Percentiles rank a stretch among this genome's conserved stretches.
phyloP scores from a whole-genome alignment of 441 rosid genomes.

The Gossypium davidsonii region DNA sequence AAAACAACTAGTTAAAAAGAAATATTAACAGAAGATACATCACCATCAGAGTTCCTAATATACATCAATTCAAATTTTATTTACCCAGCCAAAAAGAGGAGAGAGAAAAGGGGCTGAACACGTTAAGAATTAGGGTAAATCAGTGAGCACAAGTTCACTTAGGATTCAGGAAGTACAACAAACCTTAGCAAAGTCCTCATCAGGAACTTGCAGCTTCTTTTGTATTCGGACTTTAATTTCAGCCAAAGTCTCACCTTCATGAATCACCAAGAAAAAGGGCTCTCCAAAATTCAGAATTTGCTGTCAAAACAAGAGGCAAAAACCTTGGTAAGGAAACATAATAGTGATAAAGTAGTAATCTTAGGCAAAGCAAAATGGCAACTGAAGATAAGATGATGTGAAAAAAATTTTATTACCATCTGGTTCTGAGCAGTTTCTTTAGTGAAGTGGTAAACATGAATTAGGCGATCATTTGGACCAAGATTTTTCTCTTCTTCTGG shows the following conservation, averaged over 20 bases:
- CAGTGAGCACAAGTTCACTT: background rate
- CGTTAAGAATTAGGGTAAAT: background rate
- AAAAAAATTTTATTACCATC: conserved; percentile 20
- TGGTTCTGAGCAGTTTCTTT: conserved; percentile 67
- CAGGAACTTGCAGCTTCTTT: conserved; percentile 44
- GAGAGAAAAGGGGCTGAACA: background rate
- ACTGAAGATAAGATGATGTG: background rate
- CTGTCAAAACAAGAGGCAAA: conserved; percentile 13
- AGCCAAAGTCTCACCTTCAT: conserved; percentile 41
- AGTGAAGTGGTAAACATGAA: conserved; percentile 64
- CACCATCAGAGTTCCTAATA: background rate
- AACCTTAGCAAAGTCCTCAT: conserved; percentile 49
- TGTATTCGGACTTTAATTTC: conserved; percentile 41
- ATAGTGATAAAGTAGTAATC: background rate
- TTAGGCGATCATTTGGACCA: conserved; percentile 63
- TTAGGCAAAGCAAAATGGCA: background rate
- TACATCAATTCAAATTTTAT: background rate
- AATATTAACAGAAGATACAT: background rate
- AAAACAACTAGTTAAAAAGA: background rate
- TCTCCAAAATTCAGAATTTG: conserved; percentile 47
- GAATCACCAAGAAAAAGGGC: conserved; percentile 45
- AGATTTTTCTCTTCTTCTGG: conserved; percentile 76
- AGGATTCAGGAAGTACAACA: conserved; percentile 1
- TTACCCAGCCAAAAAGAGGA: background rate
- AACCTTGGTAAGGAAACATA: background rate